phyloP scores from a whole-genome alignment of 2,329 filamentous ascomycete species.

The Fusarium nelsonii region DNA sequence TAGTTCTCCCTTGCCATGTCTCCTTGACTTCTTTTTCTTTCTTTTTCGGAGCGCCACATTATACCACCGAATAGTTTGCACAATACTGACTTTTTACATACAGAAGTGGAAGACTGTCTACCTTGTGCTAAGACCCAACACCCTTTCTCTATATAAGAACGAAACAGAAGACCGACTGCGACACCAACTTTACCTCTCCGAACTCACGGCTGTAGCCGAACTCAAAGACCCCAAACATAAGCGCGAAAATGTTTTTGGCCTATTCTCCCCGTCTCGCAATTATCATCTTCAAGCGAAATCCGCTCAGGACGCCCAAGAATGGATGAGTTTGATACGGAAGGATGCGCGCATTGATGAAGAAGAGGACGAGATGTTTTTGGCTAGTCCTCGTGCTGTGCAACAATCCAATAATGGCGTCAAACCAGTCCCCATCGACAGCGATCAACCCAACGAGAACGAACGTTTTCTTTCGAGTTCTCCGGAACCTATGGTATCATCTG shows the following conservation, averaged over 20 bases:
- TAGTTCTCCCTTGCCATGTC: slow-evolving; percentile 34
- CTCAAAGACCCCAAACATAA: slow-evolving; percentile 91
- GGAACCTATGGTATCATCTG: slow-evolving; percentile 61
- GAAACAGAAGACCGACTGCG: slow-evolving; percentile 89
- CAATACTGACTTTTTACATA: slow-evolving; percentile 38
- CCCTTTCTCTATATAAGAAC: slow-evolving; percentile 93
- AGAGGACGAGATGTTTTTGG: slow-evolving; percentile 83
- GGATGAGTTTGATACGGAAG: slow-evolving; percentile 84
- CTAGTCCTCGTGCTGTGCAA: slow-evolving; percentile 71
- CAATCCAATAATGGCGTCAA: slow-evolving; percentile 54
- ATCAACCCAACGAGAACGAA: slow-evolving; percentile 54
- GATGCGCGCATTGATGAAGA: slow-evolving; percentile 89
- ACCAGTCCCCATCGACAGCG: slow-evolving; percentile 36
- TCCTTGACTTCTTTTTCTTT: not conserved
- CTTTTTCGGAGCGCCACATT: not conserved
- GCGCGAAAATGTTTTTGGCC: slow-evolving; percentile 87
- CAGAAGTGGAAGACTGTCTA: slow-evolving; percentile 92
- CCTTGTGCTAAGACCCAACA: slow-evolving; percentile 89
- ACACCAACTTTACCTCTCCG: slow-evolving; percentile 87
- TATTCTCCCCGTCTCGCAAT: slow-evolving; percentile 92
- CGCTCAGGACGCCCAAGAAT: slow-evolving; percentile 81
- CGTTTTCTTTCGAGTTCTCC: slow-evolving; percentile 70
- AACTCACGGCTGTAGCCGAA: slow-evolving; percentile 89
- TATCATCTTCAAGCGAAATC: slow-evolving; percentile 86
- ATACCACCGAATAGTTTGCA: not conserved